Conservation (phyloP, 1,284 basidiomycete species). For the Sporisorium exsertum region DNA sequence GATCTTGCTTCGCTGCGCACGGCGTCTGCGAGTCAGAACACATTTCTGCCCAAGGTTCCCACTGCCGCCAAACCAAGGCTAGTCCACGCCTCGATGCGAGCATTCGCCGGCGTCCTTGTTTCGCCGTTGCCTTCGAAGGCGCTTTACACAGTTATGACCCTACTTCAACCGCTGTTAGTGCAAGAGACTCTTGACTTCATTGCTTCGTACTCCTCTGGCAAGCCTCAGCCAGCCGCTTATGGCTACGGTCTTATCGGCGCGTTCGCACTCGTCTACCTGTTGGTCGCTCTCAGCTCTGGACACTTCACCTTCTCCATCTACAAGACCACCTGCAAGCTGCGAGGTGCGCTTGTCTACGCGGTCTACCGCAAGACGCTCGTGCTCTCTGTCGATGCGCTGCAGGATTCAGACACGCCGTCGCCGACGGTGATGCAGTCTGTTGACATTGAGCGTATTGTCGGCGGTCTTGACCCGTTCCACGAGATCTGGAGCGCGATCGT, state of each 20-base stretch:
- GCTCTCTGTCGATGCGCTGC: conserved; percentile 42
- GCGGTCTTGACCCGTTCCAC: conserved; percentile 37
- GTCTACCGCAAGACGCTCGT: conserved; percentile 51
- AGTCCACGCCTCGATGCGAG: conserved; percentile 8
- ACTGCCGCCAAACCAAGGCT: not conserved
- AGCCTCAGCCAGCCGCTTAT: conserved; percentile 31
- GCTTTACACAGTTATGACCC: conserved; percentile 28
- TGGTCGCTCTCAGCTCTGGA: conserved; percentile 34
- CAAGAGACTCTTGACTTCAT: conserved; percentile 48
- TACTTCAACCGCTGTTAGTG: conserved; percentile 51
- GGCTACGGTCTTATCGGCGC: conserved; percentile 56
- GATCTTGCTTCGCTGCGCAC: not conserved
- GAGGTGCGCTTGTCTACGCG: conserved; percentile 49
- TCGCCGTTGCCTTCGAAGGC: conserved; percentile 30
- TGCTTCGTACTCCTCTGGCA: conserved; percentile 11
- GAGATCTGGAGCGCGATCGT: conserved; percentile 52
- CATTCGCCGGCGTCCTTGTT: conserved; percentile 32
- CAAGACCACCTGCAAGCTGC: conserved; percentile 35
- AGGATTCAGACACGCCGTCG: conserved; percentile 21
- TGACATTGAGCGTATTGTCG: conserved; percentile 57
- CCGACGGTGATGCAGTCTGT: conserved; percentile 48
- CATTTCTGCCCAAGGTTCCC: conserved; percentile 4
- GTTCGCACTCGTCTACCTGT: conserved; percentile 45
- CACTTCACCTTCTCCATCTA: conserved; percentile 30
- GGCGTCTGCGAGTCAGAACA: not conserved